Evolutionary conservation across 345 rosid genomes (phyloP).

Genomic region (Raphanus raphanistrum): DNA sequence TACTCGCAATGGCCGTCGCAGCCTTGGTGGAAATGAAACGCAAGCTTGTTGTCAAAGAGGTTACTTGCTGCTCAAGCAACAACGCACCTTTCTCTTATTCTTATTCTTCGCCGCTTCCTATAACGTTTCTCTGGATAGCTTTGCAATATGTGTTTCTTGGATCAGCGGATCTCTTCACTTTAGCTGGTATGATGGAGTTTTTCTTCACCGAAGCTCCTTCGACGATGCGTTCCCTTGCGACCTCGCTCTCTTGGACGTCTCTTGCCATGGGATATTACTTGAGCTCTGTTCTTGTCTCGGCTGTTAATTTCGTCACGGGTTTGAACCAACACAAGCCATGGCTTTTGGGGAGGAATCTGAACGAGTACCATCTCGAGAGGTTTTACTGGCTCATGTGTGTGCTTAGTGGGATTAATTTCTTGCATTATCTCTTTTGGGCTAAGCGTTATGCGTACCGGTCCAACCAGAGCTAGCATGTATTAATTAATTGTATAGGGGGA

Average conservation of each 20-base stretch:
- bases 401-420: constrained; percentile 65
- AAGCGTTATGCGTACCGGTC: constrained; percentile 60
- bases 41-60: constrained; percentile 41
- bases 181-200: constrained; percentile 93
- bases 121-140: constrained; percentile 87
- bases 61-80: constrained; percentile 36
- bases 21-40: constrained; percentile 76
- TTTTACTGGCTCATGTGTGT: constrained; percentile 88
- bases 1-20: constrained; percentile 78
- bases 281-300: constrained; percentile 72
- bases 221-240: constrained; percentile 87
- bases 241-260: constrained; percentile 92
- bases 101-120: constrained; percentile 57
- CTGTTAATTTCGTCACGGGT: constrained; percentile 54
- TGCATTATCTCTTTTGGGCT: constrained; percentile 87
- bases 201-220: constrained; percentile 85
- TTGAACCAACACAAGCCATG: constrained; percentile 49
- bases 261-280: constrained; percentile 89
- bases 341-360: constrained; percentile 76
- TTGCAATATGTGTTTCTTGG: constrained; percentile 87
- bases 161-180: constrained; percentile 91
- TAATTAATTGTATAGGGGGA: background rate
- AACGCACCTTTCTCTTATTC: constrained; percentile 26
- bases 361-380: constrained; percentile 75
- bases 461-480: constrained; percentile 27